phyloP scores from a whole-genome alignment of 139 green algal genomes.

The Chlamydomonas sp. region DNA sequence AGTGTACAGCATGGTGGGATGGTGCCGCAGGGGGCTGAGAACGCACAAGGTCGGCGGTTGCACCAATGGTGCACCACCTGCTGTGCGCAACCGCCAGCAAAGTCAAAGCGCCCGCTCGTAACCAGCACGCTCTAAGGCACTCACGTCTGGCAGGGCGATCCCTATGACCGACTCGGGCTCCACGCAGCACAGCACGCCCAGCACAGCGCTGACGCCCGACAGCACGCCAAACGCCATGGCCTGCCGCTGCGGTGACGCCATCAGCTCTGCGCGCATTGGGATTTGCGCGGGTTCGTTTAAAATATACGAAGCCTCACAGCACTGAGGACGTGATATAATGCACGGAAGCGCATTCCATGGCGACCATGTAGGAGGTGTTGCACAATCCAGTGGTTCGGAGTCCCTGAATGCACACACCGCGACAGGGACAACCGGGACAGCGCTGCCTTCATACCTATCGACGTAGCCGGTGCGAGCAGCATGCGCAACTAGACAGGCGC shows the following conservation, averaged over 20 bases:
- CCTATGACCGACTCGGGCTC: constrained; percentile 23
- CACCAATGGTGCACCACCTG: not conserved
- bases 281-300: no score
- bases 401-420: no score
- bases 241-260: not conserved
- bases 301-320: not conserved
- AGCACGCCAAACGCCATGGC: constrained; percentile 1
- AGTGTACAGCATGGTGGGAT: no score
- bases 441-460: no score
- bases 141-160: constrained; percentile 11
- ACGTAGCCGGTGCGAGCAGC: no score
- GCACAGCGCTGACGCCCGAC: not conserved
- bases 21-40: not conserved
- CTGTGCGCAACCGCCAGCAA: not conserved
- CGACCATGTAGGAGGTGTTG: no score
- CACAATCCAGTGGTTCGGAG: no score
- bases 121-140: not conserved
- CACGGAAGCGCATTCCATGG: no score
- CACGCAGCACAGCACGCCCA: constrained; percentile 17
- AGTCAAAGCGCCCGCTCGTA: not conserved
- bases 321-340: not conserved
- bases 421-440: no score
- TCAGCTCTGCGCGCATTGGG: not conserved
- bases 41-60: not conserved
- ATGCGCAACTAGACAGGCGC: no score